Base-by-base conservation (phyloP, 306 rosid species). In the Hylodesmum podocarpum region DNA sequence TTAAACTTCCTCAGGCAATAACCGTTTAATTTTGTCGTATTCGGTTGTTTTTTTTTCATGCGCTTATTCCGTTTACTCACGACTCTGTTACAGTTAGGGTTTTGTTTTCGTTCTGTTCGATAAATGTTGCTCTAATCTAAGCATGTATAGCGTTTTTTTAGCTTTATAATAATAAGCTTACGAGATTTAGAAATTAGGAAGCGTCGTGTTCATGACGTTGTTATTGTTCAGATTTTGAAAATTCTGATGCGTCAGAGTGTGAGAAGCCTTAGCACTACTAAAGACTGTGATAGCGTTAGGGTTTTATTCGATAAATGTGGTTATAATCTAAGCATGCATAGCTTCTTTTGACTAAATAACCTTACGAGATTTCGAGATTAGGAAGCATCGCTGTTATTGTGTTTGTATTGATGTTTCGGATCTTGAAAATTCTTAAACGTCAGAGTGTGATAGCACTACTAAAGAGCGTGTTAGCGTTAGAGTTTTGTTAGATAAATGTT, bases 1-100 rank as follows among this genome's bases (percentile, higher is more conserved):
- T 96, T 85, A 92, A 96, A 83, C 90, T 96, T 79, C 99, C 99
- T 25, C 99, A 96, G 97, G 98, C 84, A 83, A 29, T 15, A 4
- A 18, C 37, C 36, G 21, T 39, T 62, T 14, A 12, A 13, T 55
- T 55, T 25, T 5, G 13, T 55, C 0, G 1, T 8, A n/a, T 62
- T 34, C 13, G 1, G n/a, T n/a, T n/a, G n/a, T n/a, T n/a, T 34
- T 34, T 24, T 1, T 50, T 25, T 13, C 2, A 24, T 54, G 15
- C 33, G 4, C 3, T 4, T 55, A 15, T 25, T 55, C 63, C 63
- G 36, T 55, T 5, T n/a, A n/a, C n/a, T n/a, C n/a, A n/a, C n/a
- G n/a, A n/a, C n/a, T n/a, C n/a, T 18, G 63, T 10, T 33, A 6
- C 25, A 0, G 43, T 61, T 39, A 64, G 70, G 31, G 69, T 15